phyloP scores from a whole-genome alignment of 2,329 filamentous ascomycete genomes.

The Scedosporium aurantiacum region DNA sequence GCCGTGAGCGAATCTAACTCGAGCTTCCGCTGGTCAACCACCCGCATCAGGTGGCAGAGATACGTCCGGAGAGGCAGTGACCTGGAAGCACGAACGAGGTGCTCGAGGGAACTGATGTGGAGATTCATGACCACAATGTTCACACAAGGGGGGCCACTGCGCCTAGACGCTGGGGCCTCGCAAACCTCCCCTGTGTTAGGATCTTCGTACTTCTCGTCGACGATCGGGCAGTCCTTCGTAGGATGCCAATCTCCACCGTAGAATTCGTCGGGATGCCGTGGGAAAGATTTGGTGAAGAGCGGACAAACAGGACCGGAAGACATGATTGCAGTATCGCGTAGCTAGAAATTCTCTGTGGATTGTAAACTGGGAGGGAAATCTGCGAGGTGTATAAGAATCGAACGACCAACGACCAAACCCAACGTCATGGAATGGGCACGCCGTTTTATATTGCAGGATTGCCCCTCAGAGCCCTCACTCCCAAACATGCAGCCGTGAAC shows the following conservation, averaged over 20 bases:
- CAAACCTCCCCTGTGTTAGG: slow-evolving; percentile 10
- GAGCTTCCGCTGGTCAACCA: slow-evolving; percentile 7
- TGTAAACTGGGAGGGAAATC: no score
- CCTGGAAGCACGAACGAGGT: slow-evolving; percentile 5
- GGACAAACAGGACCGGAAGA: not conserved
- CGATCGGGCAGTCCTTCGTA: slow-evolving; percentile 7
- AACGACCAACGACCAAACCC: no score
- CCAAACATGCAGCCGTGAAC: no score
- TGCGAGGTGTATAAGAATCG: no score
- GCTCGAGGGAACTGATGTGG: slow-evolving; percentile 1
- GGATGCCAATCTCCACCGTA: slow-evolving; percentile 7
- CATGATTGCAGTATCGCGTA: not conserved
- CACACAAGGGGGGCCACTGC: slow-evolving; percentile 9
- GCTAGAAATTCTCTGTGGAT: not conserved
- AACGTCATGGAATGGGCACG: no score
- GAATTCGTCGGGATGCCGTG: slow-evolving; percentile 8
- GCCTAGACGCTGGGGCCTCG: not conserved
- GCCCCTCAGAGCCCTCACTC: no score
- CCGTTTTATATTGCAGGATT: no score
- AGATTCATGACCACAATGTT: slow-evolving; percentile 8
- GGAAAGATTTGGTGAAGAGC: not conserved
- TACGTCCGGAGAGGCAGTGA: slow-evolving; percentile 9
- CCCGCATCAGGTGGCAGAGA: slow-evolving; percentile 9
- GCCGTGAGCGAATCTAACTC: slow-evolving; percentile 10
- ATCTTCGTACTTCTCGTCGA: slow-evolving; percentile 11